Evolutionary conservation across 208 protist species (phyloP).

Genomic region (Polymyxa betae): DNA sequence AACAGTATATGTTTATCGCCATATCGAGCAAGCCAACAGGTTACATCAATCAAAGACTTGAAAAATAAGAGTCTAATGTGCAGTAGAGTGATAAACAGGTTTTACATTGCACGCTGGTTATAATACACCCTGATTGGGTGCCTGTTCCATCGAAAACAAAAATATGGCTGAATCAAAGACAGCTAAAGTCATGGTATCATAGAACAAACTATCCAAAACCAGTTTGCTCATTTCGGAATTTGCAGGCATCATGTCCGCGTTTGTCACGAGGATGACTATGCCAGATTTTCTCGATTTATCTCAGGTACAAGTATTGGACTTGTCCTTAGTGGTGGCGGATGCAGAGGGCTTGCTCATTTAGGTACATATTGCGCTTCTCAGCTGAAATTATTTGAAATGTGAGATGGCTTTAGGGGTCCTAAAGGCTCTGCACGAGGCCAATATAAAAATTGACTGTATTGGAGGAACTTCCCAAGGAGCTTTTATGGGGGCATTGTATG

Average conservation of each 20-base stretch:
- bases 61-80: too few relatives aligned
- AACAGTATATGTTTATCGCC: neutral
- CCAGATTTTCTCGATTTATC: neutral
- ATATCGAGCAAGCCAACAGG: neutral
- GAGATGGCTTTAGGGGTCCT: neutral
- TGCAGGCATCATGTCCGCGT: constrained; percentile 13
- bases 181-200: neutral
- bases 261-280: neutral
- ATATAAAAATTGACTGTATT: constrained; percentile 2
- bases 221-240: neutral
- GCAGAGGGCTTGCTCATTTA: constrained; percentile 33
- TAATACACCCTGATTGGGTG: neutral
- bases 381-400: neutral
- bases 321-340: constrained; percentile 33
- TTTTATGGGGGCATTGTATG: constrained; percentile 50
- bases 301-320: constrained; percentile 49
- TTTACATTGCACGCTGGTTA: constrained; percentile 14
- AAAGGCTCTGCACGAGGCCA: neutral
- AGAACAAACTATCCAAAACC: too few relatives aligned
- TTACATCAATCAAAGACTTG: too few relatives aligned
- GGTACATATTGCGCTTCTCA: neutral
- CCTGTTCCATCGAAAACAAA: neutral
- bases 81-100: too few relatives aligned
- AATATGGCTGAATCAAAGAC: neutral
- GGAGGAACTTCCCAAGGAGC: constrained; percentile 50